Evolutionary conservation across 495 filamentous ascomycete genomes (phyloP), one percentile per base, ranked within the genome.

Genomic region (Melanomma pulvis-pyrius): DNA sequence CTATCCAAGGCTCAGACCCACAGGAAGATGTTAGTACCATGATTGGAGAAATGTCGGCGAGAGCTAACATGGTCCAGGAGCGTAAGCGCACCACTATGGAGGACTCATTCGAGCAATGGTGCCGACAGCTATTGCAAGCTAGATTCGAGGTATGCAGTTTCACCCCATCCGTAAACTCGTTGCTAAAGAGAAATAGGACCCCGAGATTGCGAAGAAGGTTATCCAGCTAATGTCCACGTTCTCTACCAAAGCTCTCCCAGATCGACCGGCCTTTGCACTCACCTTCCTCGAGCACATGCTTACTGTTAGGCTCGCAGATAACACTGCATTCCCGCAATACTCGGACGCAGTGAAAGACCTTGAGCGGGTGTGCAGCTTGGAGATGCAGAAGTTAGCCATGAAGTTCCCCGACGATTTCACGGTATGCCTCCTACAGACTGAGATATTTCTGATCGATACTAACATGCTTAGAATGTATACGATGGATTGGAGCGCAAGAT

Each of bases 321-420:
- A 90, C 49, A 85, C 88, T 0, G 82, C 85, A 26, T 86, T 86
- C 69, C 82, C 83, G 25, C 79, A 83, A 24, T 97, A 93, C 77
- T 90, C 89, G 6, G 96, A 98, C 63, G 91, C 94, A n/a, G 88
- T 97, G 25, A 91, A 91, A 63, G 90, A 93, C 56, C 82, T 98
- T 1, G 92, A 96, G 73, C 83, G 80, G 0, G 82, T 92, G 63
- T 88, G 91, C 58, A 91, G 89, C 76, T 84, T 91, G 63, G 92
- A 98, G 75, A 82, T 98, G 58, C 92, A 96, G 61, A 85, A 91
- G 36, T 82, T 99, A 4, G 94, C 94, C 3, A 87, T 90, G 68
- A 91, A 90, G 59, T 97, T 97, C 82, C 86, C 96, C 0, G 89
- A 97, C 71, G 88, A 94, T 68, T 85, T 99, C 59, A 80, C 93